phyloP scores from a whole-genome alignment of 495 filamentous ascomycete species.

The Chaetomium tenue region DNA sequence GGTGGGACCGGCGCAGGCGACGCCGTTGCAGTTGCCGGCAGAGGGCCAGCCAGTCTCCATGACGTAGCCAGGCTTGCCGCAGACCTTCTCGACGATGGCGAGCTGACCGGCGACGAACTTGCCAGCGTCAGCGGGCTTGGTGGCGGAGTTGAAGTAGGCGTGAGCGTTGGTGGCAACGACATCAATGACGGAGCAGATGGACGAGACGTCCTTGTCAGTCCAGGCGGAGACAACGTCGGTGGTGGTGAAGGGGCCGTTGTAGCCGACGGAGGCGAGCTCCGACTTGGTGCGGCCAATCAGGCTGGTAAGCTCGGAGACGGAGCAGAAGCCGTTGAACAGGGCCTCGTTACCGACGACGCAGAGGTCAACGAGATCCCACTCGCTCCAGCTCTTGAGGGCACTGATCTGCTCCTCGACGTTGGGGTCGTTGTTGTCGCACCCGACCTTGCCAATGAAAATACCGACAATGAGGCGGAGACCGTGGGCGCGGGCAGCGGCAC shows the following conservation, averaged over 20 bases:
- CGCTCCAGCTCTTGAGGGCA: slow-evolving; percentile 67
- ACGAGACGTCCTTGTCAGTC: slow-evolving; percentile 54
- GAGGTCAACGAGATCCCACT: slow-evolving; percentile 74
- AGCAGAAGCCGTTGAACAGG: slow-evolving; percentile 65
- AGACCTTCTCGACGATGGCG: slow-evolving; percentile 60
- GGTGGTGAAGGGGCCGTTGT: slow-evolving; percentile 74
- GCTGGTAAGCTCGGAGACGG: slow-evolving; percentile 57
- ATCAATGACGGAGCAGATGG: slow-evolving; percentile 72
- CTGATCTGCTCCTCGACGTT: slow-evolving; percentile 63
- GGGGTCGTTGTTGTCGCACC: slow-evolving; percentile 51
- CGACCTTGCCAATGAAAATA: slow-evolving; percentile 70
- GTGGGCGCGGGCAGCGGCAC: slow-evolving; percentile 57
- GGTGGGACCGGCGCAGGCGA: slow-evolving; percentile 60
- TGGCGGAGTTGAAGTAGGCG: slow-evolving; percentile 82
- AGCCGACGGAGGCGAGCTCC: slow-evolving; percentile 67
- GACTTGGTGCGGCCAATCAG: slow-evolving; percentile 62
- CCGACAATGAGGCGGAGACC: slow-evolving; percentile 79
- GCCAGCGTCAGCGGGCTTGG: slow-evolving; percentile 64
- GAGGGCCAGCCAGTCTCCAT: slow-evolving; percentile 92
- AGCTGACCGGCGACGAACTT: slow-evolving; percentile 68
- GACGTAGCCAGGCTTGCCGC: slow-evolving; percentile 68
- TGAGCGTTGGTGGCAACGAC: slow-evolving; percentile 82
- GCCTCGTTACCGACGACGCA: slow-evolving; percentile 90
- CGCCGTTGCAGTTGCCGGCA: slow-evolving; percentile 64
- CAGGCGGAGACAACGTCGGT: slow-evolving; percentile 76